Evolutionary conservation across 768 basidiomycete species (phyloP).

Genomic region (Hemileccinum rubropunctum): DNA sequence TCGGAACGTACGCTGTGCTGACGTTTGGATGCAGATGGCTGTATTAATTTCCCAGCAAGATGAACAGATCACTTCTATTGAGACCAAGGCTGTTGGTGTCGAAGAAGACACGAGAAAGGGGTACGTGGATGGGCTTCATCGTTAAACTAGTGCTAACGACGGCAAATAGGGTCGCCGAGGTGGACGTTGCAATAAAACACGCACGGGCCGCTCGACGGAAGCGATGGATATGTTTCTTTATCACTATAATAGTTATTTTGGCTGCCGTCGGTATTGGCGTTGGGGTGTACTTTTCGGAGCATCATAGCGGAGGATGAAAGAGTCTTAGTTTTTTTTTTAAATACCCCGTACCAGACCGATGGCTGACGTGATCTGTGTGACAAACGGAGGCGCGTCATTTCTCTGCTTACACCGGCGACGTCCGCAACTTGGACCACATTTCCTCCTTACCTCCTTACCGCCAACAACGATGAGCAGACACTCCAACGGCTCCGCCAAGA

Average conservation of each 20-base stretch:
- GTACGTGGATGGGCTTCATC: conserved; percentile 38
- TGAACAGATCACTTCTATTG: conserved; percentile 62
- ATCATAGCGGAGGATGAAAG: conserved; percentile 5
- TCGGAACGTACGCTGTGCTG: neutral
- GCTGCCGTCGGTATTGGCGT: conserved; percentile 36
- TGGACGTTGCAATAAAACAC: conserved; percentile 63
- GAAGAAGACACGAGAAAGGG: conserved; percentile 69
- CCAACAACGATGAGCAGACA: conserved; percentile 24
- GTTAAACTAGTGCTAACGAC: neutral
- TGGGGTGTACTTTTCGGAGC: conserved; percentile 27
- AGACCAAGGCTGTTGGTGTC: conserved; percentile 59
- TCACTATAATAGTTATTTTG: conserved; percentile 57
- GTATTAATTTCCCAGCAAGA: conserved; percentile 79
- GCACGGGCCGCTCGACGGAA: conserved; percentile 73
- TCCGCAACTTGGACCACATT: neutral
- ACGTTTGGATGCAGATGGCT: conserved; percentile 56
- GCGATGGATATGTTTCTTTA: conserved; percentile 83
- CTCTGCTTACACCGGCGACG: neutral
- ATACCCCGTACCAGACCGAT: neutral
- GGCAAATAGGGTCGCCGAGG: conserved; percentile 52
- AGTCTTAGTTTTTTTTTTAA: neutral
- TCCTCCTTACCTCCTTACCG: conserved; percentile 2
- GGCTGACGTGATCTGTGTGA: conserved; percentile 21
- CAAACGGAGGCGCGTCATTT: conserved; percentile 18
- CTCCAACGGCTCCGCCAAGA: conserved; percentile 29